Percentiles rank a stretch among this genome's conserved stretches.
Conservation (phyloP, 2,329 filamentous ascomycete genomes). For the Beauveria medogensis region DNA sequence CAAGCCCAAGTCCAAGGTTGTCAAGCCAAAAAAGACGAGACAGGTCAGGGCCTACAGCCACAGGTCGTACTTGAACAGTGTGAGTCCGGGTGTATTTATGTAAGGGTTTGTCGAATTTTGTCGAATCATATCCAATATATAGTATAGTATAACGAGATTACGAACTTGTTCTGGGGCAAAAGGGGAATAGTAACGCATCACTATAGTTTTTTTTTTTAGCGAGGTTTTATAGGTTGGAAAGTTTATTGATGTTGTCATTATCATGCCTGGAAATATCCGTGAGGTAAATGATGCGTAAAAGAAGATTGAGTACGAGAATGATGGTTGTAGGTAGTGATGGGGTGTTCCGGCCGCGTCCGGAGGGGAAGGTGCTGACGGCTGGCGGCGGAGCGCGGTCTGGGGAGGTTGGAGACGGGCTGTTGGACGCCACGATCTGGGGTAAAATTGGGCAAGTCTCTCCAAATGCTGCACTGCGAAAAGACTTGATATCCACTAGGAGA, state of each 20-base stretch:
- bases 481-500: background rate
- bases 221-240: background rate
- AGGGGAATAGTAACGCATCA: too few species aligned
- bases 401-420: background rate
- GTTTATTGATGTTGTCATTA: background rate
- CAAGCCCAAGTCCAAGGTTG: too few species aligned
- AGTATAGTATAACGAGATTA: background rate
- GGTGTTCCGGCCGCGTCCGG: background rate
- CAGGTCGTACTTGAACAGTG: too few species aligned
- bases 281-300: conserved; percentile 1
- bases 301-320: background rate
- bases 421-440: background rate
- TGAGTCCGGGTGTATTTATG: too few species aligned
- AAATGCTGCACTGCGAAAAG: background rate
- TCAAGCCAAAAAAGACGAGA: too few species aligned
- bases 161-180: background rate
- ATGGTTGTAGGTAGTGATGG: background rate
- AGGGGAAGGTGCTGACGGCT: background rate
- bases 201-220: background rate
- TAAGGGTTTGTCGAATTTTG: too few species aligned
- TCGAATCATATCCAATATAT: too few species aligned
- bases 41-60: too few species aligned
- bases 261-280: background rate
- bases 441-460: background rate
- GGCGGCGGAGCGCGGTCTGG: conserved; percentile 1